Conservation (phyloP, 2,329 filamentous ascomycete genomes). For the Aspergillus puulaauensis region DNA sequence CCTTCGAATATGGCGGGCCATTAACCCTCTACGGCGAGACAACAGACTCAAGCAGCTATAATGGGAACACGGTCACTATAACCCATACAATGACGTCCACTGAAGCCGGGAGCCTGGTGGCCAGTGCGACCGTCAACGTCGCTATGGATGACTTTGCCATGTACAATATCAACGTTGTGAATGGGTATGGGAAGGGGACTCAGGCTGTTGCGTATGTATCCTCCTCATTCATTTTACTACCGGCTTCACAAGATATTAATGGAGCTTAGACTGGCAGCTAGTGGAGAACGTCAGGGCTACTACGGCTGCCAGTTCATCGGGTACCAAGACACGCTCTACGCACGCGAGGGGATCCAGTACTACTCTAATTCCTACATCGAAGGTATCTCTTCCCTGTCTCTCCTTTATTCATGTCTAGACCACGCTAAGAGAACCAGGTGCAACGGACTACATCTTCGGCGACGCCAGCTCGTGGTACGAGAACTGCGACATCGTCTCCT, state of each 20-base stretch:
- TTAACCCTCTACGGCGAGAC: constrained; percentile 36
- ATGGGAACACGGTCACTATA: constrained; percentile 33
- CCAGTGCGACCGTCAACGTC: constrained; percentile 33
- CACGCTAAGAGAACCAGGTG: constrained; percentile 18
- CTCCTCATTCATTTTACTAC: background rate
- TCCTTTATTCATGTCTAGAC: too few species aligned
- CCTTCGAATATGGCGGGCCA: constrained; percentile 26
- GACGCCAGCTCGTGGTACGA: constrained; percentile 30
- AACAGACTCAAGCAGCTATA: constrained; percentile 26
- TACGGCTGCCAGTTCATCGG: constrained; percentile 36
- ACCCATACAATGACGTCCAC: constrained; percentile 33
- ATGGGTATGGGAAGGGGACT: constrained; percentile 33
- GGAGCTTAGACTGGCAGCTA: constrained; percentile 23
- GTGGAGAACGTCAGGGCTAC: constrained; percentile 32
- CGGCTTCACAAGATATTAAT: background rate
- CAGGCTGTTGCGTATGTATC: constrained; percentile 34
- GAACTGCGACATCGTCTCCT: constrained; percentile 34
- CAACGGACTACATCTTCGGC: constrained; percentile 39
- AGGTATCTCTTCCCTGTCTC: constrained; percentile 13
- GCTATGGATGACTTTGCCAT: constrained; percentile 29
- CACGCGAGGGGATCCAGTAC: constrained; percentile 33
- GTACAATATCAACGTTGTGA: constrained; percentile 39
- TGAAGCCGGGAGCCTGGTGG: constrained; percentile 29
- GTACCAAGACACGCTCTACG: constrained; percentile 39
- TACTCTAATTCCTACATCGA: constrained; percentile 34